These are phyloP conservation scores for Chaetoceros tenuissimus DNA, from an alignment of 108 stramenopile species.

Conservation along the genomic window DNA sequence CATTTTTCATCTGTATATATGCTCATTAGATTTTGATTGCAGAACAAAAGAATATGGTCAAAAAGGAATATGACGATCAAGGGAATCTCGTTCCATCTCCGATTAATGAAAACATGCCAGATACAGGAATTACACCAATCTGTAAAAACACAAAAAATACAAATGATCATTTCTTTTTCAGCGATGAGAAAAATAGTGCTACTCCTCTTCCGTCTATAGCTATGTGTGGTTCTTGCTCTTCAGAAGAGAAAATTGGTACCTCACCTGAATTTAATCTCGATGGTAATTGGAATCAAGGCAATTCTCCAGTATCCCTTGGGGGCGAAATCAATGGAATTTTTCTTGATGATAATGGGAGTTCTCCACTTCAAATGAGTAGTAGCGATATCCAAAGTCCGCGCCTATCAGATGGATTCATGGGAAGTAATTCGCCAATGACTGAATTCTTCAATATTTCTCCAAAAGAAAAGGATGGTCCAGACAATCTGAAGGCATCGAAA, in stretches of 20 bases:
- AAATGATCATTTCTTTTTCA: background rate
- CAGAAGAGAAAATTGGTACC: background rate
- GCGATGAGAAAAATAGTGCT: background rate
- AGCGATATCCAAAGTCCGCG: background rate
- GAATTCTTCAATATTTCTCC: background rate
- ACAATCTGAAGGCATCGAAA: too few species aligned
- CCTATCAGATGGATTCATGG: background rate
- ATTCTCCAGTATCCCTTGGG: slow-evolving; percentile 17
- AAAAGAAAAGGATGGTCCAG: too few species aligned
- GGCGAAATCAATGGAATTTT: slow-evolving; percentile 4
- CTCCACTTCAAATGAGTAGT: slow-evolving; percentile 10
- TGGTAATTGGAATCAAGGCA: slow-evolving; percentile 36
- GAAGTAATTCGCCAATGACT: background rate
- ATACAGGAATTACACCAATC: background rate
- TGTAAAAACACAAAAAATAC: background rate
- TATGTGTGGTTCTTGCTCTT: background rate
- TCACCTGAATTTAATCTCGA: background rate
- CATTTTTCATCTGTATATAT: background rate
- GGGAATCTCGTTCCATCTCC: background rate
- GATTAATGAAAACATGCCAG: background rate
- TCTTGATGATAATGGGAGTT: background rate
- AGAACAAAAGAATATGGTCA: too few species aligned
- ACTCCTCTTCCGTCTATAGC: background rate
- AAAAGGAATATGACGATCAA: background rate
- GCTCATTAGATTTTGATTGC: too few species aligned